Evolutionary conservation across 176 grass and related monocot genomes (phyloP).

Genomic region (Alopecurus myosuroides): DNA sequence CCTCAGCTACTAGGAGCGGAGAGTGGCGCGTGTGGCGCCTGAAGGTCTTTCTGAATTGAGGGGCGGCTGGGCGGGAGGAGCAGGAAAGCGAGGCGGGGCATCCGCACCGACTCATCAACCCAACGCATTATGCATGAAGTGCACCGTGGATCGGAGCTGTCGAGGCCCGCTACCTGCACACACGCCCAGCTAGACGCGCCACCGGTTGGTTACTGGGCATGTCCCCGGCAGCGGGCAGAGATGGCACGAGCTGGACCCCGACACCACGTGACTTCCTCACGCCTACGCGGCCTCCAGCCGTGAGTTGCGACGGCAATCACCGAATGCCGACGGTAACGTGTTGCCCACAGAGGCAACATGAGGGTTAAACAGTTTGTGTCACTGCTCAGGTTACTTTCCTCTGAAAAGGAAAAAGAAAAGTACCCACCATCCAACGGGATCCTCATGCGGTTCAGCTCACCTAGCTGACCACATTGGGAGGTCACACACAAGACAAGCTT

Average conservation of each 20-base stretch:
- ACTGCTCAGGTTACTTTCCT: background rate
- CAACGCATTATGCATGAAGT: background rate
- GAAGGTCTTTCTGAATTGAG: background rate
- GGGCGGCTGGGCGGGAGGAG: background rate
- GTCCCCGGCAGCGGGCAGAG: constrained; percentile 39
- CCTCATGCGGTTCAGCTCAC: constrained; percentile 10
- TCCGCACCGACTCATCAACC: constrained; percentile 27
- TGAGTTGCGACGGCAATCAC: background rate
- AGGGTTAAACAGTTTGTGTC: background rate
- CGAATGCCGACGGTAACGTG: background rate
- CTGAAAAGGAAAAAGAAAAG: too few relatives aligned
- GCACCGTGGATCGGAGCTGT: constrained; percentile 22
- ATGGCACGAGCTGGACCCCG: constrained; percentile 18
- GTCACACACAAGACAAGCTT: background rate
- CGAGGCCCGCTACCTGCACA: constrained; percentile 2
- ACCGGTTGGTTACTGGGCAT: constrained; percentile 7
- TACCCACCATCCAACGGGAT: background rate
- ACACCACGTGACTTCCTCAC: background rate
- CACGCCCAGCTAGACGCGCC: constrained; percentile 4
- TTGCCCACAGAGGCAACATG: background rate
- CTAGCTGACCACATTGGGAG: background rate
- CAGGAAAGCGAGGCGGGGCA: background rate
- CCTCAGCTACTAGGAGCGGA: too few relatives aligned
- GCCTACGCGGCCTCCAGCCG: background rate
- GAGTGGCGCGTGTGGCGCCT: too few relatives aligned